phyloP scores from a whole-genome alignment of 2,329 filamentous ascomycete species.

The Thermoascus crustaceus region DNA sequence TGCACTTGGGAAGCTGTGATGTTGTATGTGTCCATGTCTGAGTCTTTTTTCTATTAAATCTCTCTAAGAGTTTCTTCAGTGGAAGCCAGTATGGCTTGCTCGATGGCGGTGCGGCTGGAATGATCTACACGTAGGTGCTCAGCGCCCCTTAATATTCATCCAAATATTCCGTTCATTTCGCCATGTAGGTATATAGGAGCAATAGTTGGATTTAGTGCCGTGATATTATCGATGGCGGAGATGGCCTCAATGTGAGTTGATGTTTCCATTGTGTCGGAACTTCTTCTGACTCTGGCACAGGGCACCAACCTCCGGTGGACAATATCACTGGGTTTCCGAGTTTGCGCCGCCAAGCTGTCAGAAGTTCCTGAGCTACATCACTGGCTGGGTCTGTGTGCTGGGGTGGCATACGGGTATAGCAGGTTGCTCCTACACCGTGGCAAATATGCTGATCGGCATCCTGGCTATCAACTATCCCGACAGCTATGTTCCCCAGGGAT shows the following conservation, averaged over 20 bases:
- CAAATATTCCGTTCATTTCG: constrained; percentile 7
- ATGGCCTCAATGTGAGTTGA: constrained; percentile 38
- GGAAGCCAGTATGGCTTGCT: constrained; percentile 1
- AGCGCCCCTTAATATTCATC: too few relatives aligned
- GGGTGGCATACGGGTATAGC: constrained; percentile 45
- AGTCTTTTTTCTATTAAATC: constrained; percentile 17
- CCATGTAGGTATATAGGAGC: constrained; percentile 34
- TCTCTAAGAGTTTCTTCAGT: neutral
- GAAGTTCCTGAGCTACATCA: constrained; percentile 48
- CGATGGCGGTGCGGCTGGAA: too few relatives aligned
- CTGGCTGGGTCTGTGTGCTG: constrained; percentile 45
- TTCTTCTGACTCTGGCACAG: constrained; percentile 11
- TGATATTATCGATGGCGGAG: constrained; percentile 55
- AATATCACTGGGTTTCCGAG: constrained; percentile 53
- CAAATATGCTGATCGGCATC: too few relatives aligned
- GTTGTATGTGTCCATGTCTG: constrained; percentile 17
- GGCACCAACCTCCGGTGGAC: constrained; percentile 50
- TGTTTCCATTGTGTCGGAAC: neutral
- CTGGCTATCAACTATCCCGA: too few relatives aligned
- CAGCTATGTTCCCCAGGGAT: constrained; percentile 35
- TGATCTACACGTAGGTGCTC: too few relatives aligned
- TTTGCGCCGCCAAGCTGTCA: constrained; percentile 43
- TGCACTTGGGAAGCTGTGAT: constrained; percentile 30
- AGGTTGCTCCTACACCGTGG: too few relatives aligned
- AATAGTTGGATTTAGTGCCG: constrained; percentile 60